Evolutionary conservation across 805 yeast genomes (phyloP), one percentile per base, ranked within the genome.

Genomic region (Sugiyamaella valdiviana): DNA sequence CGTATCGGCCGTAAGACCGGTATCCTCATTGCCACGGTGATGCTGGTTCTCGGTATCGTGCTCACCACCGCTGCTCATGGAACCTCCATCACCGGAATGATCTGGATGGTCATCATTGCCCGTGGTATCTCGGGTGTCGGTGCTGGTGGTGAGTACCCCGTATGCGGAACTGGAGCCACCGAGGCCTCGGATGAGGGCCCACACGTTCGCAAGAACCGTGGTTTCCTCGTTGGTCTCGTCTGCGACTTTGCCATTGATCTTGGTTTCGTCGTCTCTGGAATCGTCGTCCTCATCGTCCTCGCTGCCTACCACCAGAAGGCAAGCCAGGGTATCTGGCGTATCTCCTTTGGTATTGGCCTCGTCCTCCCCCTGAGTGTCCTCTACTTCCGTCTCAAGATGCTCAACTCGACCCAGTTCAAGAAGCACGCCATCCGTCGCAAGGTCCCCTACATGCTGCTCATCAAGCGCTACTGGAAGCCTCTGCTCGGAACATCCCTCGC

Each of bases 61-160:
- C 71, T 91, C 49, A 77, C 85, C 63, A 78, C 96, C 4, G 95
- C 86, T 49, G 79, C 87, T 17, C 90, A 96, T 95, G 96, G 96
- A 22, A 60, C 70, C 15, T 69, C 80, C 2, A 61, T 68, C 5
- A 53, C 57, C 2, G 87, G 88, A 9, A 75, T 83, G 81, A 77
- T 83, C 59, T 82, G 85, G 88, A 81, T 79, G 85, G 67, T 84
- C 58, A 78, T 80, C 40, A 78, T 83, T 17, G 70, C 78, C 53
- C 74, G 91, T 62, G 90, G 91, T 57, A 72, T 90, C 67, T 70
- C 90, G 45, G 98, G 98, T 68, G 72, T 87, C 55, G 95, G 90
- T 82, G 6, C 83, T 91, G 98, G 98, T 59, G 89, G 95, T 43
- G 98, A 90, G 68, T 90, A 90, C 63, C 95, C 96, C 40, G 83